Evolutionary conservation across 2,329 filamentous ascomycete species (phyloP).

Genomic region (Epichloe festucae): DNA sequence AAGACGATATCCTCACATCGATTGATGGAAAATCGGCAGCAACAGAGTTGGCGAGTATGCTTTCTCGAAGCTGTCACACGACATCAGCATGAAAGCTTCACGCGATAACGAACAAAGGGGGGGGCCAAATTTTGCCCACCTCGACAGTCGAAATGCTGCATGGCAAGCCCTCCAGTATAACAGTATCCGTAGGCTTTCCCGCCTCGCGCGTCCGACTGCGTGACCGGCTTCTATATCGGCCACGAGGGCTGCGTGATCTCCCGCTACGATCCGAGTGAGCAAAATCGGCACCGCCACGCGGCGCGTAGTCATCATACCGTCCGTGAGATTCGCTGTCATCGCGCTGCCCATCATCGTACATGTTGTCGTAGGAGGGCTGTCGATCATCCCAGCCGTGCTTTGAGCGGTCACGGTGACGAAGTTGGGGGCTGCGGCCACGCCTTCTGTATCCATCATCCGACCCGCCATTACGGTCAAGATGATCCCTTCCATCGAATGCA

Average conservation of each 20-base stretch:
- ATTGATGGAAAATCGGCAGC: constrained; percentile 23
- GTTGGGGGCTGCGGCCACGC: constrained; percentile 8
- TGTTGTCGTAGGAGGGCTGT: constrained; percentile 19
- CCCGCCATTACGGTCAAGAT: constrained; percentile 14
- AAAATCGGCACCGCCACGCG: constrained; percentile 5
- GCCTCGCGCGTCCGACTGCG: constrained; percentile 24
- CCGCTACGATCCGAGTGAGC: constrained; percentile 1
- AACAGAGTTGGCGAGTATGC: constrained; percentile 20
- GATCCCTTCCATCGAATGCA: constrained; percentile 13
- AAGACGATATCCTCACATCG: constrained; percentile 26
- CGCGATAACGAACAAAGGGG: not conserved
- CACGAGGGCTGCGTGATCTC: constrained; percentile 16
- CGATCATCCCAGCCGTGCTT: constrained; percentile 18
- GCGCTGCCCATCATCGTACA: constrained; percentile 26
- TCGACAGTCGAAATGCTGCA: constrained; percentile 35
- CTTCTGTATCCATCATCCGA: constrained; percentile 16
- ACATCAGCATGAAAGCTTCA: not conserved
- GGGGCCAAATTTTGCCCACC: constrained; percentile 19
- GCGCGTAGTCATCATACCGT: constrained; percentile 11
- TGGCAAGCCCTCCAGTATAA: constrained; percentile 43
- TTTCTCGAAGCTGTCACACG: constrained; percentile 22
- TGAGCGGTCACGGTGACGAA: constrained; percentile 10
- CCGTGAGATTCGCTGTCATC: constrained; percentile 8
- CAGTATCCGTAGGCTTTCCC: constrained; percentile 33
- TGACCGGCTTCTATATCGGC: constrained; percentile 19